A percentile compares a stretch with the other conserved stretches of the same genome.
These are phyloP conservation scores for Lodderomyces parapsilosis DNA, from an alignment of 1,139 yeast genomes.

Conservation along the genomic window DNA sequence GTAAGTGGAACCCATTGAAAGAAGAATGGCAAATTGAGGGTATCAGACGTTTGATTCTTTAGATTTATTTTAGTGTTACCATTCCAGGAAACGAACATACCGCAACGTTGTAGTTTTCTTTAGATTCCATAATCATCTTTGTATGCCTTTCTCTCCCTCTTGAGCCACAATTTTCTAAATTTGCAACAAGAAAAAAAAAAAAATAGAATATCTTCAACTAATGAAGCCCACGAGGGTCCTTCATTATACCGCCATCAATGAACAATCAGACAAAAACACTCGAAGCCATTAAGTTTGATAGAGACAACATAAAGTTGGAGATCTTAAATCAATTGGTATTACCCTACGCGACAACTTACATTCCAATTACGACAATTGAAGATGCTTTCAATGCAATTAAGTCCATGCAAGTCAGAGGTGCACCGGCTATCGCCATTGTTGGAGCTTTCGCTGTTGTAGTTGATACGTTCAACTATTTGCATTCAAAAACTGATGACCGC, in stretches of 20 bases:
- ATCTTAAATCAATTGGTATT: constrained; percentile 80
- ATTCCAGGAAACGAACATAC: background rate
- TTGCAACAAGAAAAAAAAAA: constrained; percentile 1
- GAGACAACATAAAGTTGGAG: constrained; percentile 42
- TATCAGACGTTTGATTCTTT: constrained; percentile 66
- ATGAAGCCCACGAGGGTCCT: constrained; percentile 2
- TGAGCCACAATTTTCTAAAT: background rate
- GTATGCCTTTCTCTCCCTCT: background rate
- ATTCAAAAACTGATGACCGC: constrained; percentile 9
- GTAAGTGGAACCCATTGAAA: constrained; percentile 57
- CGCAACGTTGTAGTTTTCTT: background rate
- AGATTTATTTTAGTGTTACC: constrained; percentile 8
- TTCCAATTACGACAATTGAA: constrained; percentile 55
- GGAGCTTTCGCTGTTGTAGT: constrained; percentile 84
- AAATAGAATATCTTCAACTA: background rate
- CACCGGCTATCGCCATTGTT: constrained; percentile 97
- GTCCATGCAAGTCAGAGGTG: constrained; percentile 94
- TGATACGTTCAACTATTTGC: constrained; percentile 42
- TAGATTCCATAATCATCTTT: too few relatives aligned
- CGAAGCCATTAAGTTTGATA: constrained; percentile 71
- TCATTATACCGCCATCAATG: background rate
- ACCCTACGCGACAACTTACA: constrained; percentile 75
- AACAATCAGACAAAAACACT: constrained; percentile 25
- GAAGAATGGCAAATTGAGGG: constrained; percentile 75
- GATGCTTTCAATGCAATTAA: constrained; percentile 84